Evolutionary conservation across 768 basidiomycete species (phyloP).

Genomic region (Auriscalpium microsporum): DNA sequence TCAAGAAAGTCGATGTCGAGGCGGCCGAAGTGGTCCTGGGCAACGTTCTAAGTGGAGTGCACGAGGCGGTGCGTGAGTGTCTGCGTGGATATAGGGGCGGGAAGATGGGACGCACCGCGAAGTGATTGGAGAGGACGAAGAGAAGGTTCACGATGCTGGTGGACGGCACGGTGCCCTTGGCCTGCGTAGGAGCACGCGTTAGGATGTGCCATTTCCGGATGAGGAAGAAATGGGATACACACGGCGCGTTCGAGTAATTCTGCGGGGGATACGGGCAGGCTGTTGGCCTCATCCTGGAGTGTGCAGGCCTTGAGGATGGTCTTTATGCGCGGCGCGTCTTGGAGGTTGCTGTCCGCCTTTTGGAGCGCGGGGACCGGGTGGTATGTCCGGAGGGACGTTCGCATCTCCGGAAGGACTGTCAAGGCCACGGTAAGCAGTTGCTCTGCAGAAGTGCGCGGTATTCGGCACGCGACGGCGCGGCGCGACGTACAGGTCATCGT

Average conservation of each 20-base stretch:
- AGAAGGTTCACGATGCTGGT: constrained; percentile 65
- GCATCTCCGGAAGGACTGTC: constrained; percentile 73
- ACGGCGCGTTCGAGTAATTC: constrained; percentile 51
- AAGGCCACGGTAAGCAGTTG: neutral
- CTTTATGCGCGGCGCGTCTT: constrained; percentile 75
- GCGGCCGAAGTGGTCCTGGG: constrained; percentile 30
- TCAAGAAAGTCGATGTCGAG: constrained; percentile 30
- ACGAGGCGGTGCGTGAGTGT: neutral
- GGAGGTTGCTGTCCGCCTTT: constrained; percentile 58
- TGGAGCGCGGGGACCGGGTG: constrained; percentile 71
- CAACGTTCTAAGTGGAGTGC: constrained; percentile 19
- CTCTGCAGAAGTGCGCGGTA: neutral
- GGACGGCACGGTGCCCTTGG: constrained; percentile 45
- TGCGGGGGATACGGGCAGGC: constrained; percentile 42
- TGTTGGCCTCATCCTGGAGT: constrained; percentile 36
- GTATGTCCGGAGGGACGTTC: constrained; percentile 67
- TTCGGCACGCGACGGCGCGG: neutral
- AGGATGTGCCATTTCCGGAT: constrained; percentile 5
- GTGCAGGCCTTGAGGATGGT: constrained; percentile 58
- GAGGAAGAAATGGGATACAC: constrained; percentile 18
- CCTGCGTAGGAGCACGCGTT: constrained; percentile 25
- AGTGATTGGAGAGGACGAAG: constrained; percentile 57
- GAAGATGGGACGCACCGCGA: constrained; percentile 22
- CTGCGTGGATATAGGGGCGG: neutral
- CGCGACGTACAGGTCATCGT: constrained; percentile 62